Base-by-base conservation (phyloP, 495 filamentous ascomycete genomes). In the Aspergillus funiculosus region DNA sequence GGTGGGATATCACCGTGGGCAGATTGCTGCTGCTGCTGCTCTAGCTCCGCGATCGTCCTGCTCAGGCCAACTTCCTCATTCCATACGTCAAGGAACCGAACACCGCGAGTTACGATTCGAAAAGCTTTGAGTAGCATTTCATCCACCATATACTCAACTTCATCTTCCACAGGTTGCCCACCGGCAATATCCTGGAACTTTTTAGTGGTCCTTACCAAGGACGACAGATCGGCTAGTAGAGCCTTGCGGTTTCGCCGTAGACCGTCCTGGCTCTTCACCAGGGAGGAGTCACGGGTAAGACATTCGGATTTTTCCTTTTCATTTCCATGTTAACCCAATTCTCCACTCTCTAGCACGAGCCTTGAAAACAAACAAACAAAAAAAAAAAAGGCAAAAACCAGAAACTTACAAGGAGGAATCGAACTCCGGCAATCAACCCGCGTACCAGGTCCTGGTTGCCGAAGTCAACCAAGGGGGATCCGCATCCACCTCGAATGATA, bases 111-210 rank as follows among this genome's bases (percentile, higher is more conserved):
- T n/a, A 94, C 86, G 46, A 96, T 87, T 55, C 86, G 91, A 70
- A 94, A 97, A 0, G 89, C 89, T 59, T 89, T 90, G 38, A 94
- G 66, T 8, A 96, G 81, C 79, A 97, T 86, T 60, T 94, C 88
- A 60, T 96, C 91, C 39, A 94, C 72, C 22, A 90, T 75, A 49
- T 81, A 78, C 52, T 91, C 87, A 24, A 87, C 69, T 21, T 82
- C 77, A 2, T 82, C 72, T 14, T 78, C 71, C 25, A 66, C 61
- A 7, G 76, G 62, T 9, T 68, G 57, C 2, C 67, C 65, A 28
- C 61, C 67, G 38, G 72, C 72, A 35, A 79, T 72, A 45, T 84
- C 85, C 58, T 90, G 85, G 54, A 95, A 71, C 34, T 75, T 74
- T 62, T 94, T 96, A 6, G 87, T 85, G 2, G 82, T 83, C 60